A percentile compares a stretch with the other conserved stretches of the same genome.
phyloP scores from a whole-genome alignment of 257 asterid species.

The Voacanga thouarsii region DNA sequence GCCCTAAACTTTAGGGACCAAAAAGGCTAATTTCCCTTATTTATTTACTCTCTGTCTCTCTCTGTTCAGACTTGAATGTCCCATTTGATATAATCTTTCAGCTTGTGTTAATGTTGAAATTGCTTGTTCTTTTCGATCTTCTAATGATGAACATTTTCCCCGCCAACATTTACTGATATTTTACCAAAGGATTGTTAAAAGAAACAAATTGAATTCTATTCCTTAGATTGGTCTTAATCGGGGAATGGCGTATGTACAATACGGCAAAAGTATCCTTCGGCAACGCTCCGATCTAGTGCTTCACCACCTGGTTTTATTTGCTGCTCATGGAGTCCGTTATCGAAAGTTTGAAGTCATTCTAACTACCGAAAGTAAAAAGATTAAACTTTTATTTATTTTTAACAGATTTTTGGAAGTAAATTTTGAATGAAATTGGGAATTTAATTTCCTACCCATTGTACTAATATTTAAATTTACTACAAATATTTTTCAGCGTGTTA shows the following conservation, averaged over 20 bases:
- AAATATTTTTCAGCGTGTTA: background rate
- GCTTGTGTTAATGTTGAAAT: too few species aligned
- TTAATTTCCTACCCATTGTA: background rate
- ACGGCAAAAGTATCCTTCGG: constrained; percentile 24
- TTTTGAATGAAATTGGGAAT: background rate
- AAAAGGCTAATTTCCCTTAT: too few species aligned
- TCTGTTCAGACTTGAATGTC: too few species aligned
- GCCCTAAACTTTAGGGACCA: too few species aligned
- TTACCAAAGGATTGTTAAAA: background rate
- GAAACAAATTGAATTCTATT: background rate
- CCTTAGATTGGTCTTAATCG: background rate
- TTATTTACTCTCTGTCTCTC: too few species aligned
- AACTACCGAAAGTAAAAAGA: constrained; percentile 28
- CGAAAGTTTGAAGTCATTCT: constrained; percentile 45
- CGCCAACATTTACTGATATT: background rate
- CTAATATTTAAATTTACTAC: background rate
- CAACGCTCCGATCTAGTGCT: constrained; percentile 18
- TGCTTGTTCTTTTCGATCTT: too few species aligned
- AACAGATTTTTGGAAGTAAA: background rate
- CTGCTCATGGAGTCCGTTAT: constrained; percentile 43
- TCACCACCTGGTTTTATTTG: constrained; percentile 37
- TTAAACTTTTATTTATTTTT: background rate
- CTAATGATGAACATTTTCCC: background rate
- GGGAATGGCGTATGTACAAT: constrained; percentile 32
- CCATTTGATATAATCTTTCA: too few species aligned